Evolutionary conservation across 73 alveolate species (phyloP).

Genomic region (Paramecium primaurelia): DNA sequence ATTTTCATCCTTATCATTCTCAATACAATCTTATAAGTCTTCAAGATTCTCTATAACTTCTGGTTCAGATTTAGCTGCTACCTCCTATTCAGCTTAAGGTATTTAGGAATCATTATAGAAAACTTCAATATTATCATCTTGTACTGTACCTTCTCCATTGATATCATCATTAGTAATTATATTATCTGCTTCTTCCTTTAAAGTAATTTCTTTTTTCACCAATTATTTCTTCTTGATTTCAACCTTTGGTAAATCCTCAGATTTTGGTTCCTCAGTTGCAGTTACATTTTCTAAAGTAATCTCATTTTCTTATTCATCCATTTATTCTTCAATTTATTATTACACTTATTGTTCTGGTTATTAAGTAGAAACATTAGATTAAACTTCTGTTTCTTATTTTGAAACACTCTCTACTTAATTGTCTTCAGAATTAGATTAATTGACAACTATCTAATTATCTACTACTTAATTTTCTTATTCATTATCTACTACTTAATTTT

Average conservation of each 20-base stretch:
- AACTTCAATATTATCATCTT: not conserved
- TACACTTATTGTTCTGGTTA: not conserved
- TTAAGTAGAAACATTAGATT: not conserved
- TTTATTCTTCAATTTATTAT: not conserved
- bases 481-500: not conserved
- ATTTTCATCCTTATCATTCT: not conserved
- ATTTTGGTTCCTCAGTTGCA: not conserved
- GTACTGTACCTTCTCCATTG: not conserved
- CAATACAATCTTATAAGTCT: not conserved
- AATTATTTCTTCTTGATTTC: not conserved
- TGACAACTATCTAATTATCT: not conserved
- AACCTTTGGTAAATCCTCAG: not conserved
- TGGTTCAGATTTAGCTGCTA: not conserved
- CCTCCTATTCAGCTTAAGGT: not conserved
- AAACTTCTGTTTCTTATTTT: not conserved
- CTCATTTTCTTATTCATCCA: not conserved
- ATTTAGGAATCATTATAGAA: not conserved
- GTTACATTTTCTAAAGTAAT: not conserved
- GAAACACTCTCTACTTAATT: not conserved
- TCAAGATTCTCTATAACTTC: not conserved
- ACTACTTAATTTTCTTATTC: not conserved
- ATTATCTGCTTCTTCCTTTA: not conserved
- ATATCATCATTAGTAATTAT: not conserved
- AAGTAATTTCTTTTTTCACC: not conserved
- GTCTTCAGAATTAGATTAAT: not conserved